Evolutionary conservation across 441 rosid genomes (phyloP).

Genomic region (Dalechampia spathulata): DNA sequence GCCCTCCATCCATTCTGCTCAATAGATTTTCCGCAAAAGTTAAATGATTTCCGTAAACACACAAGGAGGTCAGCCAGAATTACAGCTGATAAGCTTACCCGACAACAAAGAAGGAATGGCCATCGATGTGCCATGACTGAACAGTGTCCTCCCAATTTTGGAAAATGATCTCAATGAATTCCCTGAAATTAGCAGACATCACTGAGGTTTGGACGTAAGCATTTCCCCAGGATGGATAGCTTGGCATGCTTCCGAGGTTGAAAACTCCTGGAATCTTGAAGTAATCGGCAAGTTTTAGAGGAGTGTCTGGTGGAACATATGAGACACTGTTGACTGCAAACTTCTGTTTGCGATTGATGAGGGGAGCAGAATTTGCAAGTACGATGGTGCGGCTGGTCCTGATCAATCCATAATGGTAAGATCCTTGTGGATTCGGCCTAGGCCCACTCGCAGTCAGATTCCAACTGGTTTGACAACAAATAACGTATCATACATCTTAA

Average conservation of each 20-base stretch:
- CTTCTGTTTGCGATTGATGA: constrained; percentile 64
- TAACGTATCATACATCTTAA: not conserved
- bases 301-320: constrained; percentile 60
- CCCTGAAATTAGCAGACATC: constrained; percentile 50
- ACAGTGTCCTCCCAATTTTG: constrained; percentile 61
- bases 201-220: constrained; percentile 73
- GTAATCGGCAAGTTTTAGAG: constrained; percentile 77
- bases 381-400: constrained; percentile 56
- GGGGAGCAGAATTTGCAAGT: constrained; percentile 63
- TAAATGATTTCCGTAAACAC: too few relatives aligned
- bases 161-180: constrained; percentile 70
- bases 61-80: not conserved
- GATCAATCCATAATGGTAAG: constrained; percentile 89
- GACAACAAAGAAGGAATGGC: constrained; percentile 78
- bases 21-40: not conserved
- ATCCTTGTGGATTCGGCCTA: constrained; percentile 94
- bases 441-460: constrained; percentile 96
- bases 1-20: constrained; percentile 86
- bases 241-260: constrained; percentile 57
- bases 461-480: constrained; percentile 35
- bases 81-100: constrained; percentile 45
- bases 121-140: constrained; percentile 85
- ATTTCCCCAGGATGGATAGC: constrained; percentile 53
- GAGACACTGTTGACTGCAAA: constrained; percentile 79
- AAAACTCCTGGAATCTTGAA: constrained; percentile 68